Evolutionary conservation across 768 basidiomycete genomes (phyloP).

Genomic region (Pulveroboletus sp.): DNA sequence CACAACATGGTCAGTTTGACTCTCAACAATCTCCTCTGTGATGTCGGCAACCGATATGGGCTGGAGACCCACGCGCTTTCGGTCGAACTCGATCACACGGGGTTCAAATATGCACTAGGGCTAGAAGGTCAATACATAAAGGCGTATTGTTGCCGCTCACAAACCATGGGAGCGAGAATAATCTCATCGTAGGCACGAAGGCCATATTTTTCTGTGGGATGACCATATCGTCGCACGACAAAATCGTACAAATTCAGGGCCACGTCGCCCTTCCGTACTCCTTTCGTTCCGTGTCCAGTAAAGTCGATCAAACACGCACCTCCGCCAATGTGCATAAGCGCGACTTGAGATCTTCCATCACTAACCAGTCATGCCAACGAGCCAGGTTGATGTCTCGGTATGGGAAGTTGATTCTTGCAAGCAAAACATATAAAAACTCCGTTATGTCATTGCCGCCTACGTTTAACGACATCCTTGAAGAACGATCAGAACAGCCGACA

Average conservation of each 20-base stretch:
- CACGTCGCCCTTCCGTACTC: slow-evolving; percentile 64
- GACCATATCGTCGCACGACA: slow-evolving; percentile 70
- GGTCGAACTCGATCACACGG: slow-evolving; percentile 84
- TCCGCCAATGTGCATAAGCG: slow-evolving; percentile 83
- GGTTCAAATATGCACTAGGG: slow-evolving; percentile 88
- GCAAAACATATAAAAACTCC: slow-evolving; percentile 74
- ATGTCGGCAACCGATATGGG: slow-evolving; percentile 53
- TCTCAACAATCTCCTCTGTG: slow-evolving; percentile 70
- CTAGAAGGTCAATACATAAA: background rate
- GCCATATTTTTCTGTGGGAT: slow-evolving; percentile 80
- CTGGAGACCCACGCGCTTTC: slow-evolving; percentile 52
- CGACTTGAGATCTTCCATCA: slow-evolving; percentile 89
- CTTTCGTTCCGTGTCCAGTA: slow-evolving; percentile 3
- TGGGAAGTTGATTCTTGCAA: slow-evolving; percentile 80
- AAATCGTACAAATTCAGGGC: slow-evolving; percentile 90
- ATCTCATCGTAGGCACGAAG: slow-evolving; percentile 93
- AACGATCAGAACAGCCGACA: slow-evolving; percentile 2
- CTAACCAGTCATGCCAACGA: slow-evolving; percentile 77
- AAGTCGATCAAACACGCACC: slow-evolving; percentile 41
- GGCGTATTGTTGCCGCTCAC: slow-evolving; percentile 14
- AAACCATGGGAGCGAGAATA: slow-evolving; percentile 89
- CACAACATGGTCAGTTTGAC: slow-evolving; percentile 50
- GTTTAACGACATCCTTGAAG: slow-evolving; percentile 64
- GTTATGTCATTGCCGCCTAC: slow-evolving; percentile 97
- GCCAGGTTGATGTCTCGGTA: slow-evolving; percentile 79